phyloP scores from a whole-genome alignment of 2,329 filamentous ascomycete species.

The Arachnomyces sp. region DNA sequence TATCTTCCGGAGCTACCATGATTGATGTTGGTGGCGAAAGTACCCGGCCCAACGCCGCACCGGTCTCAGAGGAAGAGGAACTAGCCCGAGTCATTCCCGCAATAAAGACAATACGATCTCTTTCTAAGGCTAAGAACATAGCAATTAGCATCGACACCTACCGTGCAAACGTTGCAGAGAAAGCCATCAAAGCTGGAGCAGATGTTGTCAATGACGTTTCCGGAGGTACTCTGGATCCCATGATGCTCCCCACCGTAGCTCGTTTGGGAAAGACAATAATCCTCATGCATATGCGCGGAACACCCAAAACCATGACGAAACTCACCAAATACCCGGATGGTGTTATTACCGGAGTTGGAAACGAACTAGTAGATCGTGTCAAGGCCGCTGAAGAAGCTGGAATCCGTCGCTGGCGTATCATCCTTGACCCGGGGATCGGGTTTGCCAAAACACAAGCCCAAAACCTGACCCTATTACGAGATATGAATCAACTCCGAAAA shows the following conservation, averaged over 20 bases:
- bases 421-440: slow-evolving; percentile 87
- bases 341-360: slow-evolving; percentile 56
- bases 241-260: slow-evolving; percentile 77
- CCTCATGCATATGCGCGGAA: slow-evolving; percentile 92
- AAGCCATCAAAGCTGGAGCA: slow-evolving; percentile 69
- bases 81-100: slow-evolving; percentile 68
- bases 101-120: slow-evolving; percentile 63
- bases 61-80: slow-evolving; percentile 68
- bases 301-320: slow-evolving; percentile 69
- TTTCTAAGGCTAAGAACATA: slow-evolving; percentile 56
- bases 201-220: slow-evolving; percentile 95
- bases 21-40: slow-evolving; percentile 93
- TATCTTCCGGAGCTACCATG: slow-evolving; percentile 67
- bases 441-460: slow-evolving; percentile 81
- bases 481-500: slow-evolving; percentile 54
- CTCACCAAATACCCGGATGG: slow-evolving; percentile 62
- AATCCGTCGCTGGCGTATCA: slow-evolving; percentile 84
- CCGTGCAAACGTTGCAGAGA: slow-evolving; percentile 71
- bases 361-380: slow-evolving; percentile 64
- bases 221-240: slow-evolving; percentile 66
- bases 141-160: slow-evolving; percentile 90
- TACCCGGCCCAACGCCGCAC: slow-evolving; percentile 66
- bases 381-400: slow-evolving; percentile 71
- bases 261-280: slow-evolving; percentile 68
- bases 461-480: slow-evolving; percentile 71